Evolutionary conservation across 169 alveolate species (phyloP).

Genomic region (Eimeria mitis): DNA sequence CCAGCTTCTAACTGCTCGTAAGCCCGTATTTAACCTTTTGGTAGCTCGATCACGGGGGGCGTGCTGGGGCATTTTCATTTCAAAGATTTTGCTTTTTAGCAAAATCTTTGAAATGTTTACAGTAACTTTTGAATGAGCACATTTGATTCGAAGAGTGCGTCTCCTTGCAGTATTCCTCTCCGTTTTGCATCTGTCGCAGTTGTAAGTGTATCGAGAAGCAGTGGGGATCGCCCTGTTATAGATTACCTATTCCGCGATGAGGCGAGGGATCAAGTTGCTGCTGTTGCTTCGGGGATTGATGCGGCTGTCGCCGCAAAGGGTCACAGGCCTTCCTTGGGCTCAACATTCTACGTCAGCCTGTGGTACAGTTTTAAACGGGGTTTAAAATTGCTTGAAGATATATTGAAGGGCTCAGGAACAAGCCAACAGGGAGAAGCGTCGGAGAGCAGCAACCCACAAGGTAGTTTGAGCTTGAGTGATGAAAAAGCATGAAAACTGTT

Average conservation of each 20-base stretch:
- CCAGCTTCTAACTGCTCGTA: conserved; percentile 16
- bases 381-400: conserved; percentile 18
- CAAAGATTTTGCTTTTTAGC: neutral
- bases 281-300: conserved; percentile 33
- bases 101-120: neutral
- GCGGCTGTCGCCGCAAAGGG: conserved; percentile 61
- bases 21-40: neutral
- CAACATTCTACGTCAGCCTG: conserved; percentile 56
- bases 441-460: neutral
- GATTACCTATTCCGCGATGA: conserved; percentile 51
- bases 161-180: neutral
- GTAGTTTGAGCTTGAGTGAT: neutral
- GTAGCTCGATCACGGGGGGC: neutral
- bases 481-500: too few relatives aligned
- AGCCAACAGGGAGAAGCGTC: neutral
- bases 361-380: conserved; percentile 21
- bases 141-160: neutral
- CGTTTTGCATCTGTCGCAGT: conserved; percentile 11
- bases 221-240: conserved; percentile 3
- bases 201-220: neutral
- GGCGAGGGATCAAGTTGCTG: neutral
- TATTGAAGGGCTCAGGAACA: neutral
- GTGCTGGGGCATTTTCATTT: neutral
- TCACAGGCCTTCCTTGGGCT: conserved; percentile 34
- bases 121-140: neutral